Evolutionary conservation across 306 rosid genomes (phyloP), one percentile per base, ranked within the genome.

Genomic region (Lathyrus aphaca): DNA sequence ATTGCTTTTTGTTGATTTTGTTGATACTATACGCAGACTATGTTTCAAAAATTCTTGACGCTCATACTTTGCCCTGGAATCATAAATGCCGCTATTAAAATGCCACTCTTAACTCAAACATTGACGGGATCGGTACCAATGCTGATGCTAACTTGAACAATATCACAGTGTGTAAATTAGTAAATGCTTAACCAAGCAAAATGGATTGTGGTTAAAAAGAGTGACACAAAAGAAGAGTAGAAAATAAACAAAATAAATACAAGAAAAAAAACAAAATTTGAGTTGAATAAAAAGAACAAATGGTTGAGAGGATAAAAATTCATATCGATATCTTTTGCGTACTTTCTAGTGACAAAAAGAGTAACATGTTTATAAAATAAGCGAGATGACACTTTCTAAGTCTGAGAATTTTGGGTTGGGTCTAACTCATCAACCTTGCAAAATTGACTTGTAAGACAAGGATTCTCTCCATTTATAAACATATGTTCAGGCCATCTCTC

Each of bases 1-100:
- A 64, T 80, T 44, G 17, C 10, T 0, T 18, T 72, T 25, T 25
- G 29, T 25, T 74, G 48, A 38, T 78, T 76, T 82, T 59, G 54
- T 63, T 10, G 82, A 89, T 66, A 73, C 64, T 66, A 94, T 94
- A 69, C 99, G 91, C 89, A 94, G 78, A 82, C 91, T 85, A 43
- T 94, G 91, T 79, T 94, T 94, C 86, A 94, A 80, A 82, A 94
- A 94, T 55, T 74, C 91, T 79, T 94, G 99, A 70, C 32, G 79
- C 79, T 91, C 99, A 74, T 94, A 94, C 80, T 94, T 94, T 38
- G 86, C 81, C 83, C 99, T 94, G 78, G 72, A 79, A 15, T 50
- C 72, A 67, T 73, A 45, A 76, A 58, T 51, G 66, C 10, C 49
- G 65, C 42, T 56, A 49, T 43, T 71, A 63, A 71, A 50, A 64